Evolutionary conservation across 768 basidiomycete species (phyloP).

Genomic region (Filobasidium wieringae): DNA sequence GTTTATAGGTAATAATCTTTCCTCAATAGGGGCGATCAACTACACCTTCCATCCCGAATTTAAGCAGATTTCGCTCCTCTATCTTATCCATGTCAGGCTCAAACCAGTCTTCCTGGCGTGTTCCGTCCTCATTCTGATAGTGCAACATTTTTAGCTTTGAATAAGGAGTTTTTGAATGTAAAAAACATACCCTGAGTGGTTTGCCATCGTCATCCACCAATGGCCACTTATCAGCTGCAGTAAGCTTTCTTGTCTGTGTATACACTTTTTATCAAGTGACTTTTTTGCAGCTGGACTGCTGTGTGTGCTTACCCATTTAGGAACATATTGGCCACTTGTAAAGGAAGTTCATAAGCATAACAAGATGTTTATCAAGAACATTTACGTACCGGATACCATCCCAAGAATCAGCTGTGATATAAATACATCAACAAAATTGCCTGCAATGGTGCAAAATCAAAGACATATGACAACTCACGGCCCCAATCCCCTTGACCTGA

Average conservation of each 20-base stretch:
- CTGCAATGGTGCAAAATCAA: neutral
- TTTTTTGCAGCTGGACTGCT: too few species aligned
- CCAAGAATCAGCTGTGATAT: slow-evolving; percentile 7
- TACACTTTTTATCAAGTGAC: too few species aligned
- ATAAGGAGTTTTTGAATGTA: neutral
- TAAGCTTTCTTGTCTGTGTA: slow-evolving; percentile 8
- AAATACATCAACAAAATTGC: neutral
- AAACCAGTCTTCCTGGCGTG: slow-evolving; percentile 13
- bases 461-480: slow-evolving; percentile 1
- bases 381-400: slow-evolving; percentile 6
- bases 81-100: slow-evolving; percentile 12
- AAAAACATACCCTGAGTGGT: slow-evolving; percentile 5
- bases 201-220: slow-evolving; percentile 12
- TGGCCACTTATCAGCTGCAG: slow-evolving; percentile 12
- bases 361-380: neutral
- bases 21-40: slow-evolving; percentile 11
- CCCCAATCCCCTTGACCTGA: slow-evolving; percentile 15
- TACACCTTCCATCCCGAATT: slow-evolving; percentile 12
- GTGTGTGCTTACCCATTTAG: slow-evolving; percentile 8
- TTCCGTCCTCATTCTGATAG: slow-evolving; percentile 10
- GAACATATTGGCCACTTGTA: slow-evolving; percentile 14
- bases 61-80: slow-evolving; percentile 9
- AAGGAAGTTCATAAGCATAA: neutral
- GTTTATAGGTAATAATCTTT: too few species aligned
- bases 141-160: neutral